Evolutionary conservation across 345 rosid species (phyloP), one percentile per base, ranked within the genome.

Genomic region (Trapa incisa): DNA sequence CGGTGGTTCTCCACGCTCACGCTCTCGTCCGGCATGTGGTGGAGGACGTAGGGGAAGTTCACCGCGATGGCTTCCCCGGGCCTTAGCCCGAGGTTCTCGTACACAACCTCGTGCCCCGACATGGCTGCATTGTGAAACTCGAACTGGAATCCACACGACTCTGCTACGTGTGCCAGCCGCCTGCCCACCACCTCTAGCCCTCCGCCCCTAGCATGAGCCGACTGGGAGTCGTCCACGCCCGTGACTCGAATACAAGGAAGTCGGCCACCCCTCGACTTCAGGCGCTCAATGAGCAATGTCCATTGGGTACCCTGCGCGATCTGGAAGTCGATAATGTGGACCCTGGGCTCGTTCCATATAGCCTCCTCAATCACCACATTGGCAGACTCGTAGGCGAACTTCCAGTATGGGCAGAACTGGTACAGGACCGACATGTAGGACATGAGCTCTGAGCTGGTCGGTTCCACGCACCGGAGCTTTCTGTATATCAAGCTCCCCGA

Each of bases 11-110:
- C 63, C 0, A 71, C 86, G 77, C 82, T 86, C 63, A 91, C 99
- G 38, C 97, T 94, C 85, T 94, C 99, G 61, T 94, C 99, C 6
- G 97, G 97, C 91, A 94, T 91, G 84, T 94, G 99, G 76, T 91
- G 99, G 79, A 94, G 73, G 52, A 91, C 80, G 35, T 67, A 94
- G 0, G 99, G 99, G 71, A 89, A 86, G 78, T 86, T 94, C 78
- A 91, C 97, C 5, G 82, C 87, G 5, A 94, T 67, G n/a, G 96
- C 93, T 67, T 84, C 95, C n/a, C 91, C 96, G 9, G 84, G 79
- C 38, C 68, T 85, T 72, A 89, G 68, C 11, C 74, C 70, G 0
- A 94, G 89, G 74, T 89, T 84, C 65, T 87, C 86, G 35, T 50
- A 75, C 35, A 73, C 77, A 35, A 94, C 79, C 80, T 87, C 82